Evolutionary conservation across 1,139 yeast species (phyloP), one percentile per base, ranked within the genome.

Genomic region (Scheffersomyces segobiensis): DNA sequence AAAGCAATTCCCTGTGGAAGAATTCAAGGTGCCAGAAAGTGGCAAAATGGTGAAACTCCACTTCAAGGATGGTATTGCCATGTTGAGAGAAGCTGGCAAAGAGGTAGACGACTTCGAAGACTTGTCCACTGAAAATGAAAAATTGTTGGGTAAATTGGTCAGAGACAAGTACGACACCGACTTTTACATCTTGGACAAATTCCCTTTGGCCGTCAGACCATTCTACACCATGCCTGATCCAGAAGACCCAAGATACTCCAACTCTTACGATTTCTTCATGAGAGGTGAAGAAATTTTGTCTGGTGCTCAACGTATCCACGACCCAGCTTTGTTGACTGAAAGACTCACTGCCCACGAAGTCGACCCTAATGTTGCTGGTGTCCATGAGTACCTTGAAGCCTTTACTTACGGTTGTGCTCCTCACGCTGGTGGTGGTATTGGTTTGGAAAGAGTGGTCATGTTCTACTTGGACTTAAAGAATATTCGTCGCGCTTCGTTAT

Each of bases 381-480:
- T 93, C 70, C 83, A 84, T 71, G 98, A 96, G 73, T 95, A 96
- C 76, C 89, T 92, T 62, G 93, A 93, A 64, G 96, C 97, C 21
- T 95, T 96, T 81, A 80, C 85, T 53, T 93, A 89, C 73, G 99
- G 98, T 21, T 95, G 98, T 83, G 88, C 97, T 64, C 99, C 99
- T 55, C 99, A 95, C 70, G 99, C 97, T 26, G 99, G 99, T 75
- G 99, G 99, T 80, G 99, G 99, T 78, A 95, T 95, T 74, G 99
- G 99, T 69, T 82, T 95, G 66, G 99, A 95, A 80, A 91, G 99
- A 82, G 99, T 95, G 51, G 93, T 95, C 64, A 95, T 95, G 98
- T 95, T 95, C 86, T 95, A 85, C 87, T 85, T 95, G 74, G 99
- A 92, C 72, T 84, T 95, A 81, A 93, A 93, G 82, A 96, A 95